phyloP scores from a whole-genome alignment of 192 early-diverging fungal genomes.

The Hyaloraphidium curvatum region DNA sequence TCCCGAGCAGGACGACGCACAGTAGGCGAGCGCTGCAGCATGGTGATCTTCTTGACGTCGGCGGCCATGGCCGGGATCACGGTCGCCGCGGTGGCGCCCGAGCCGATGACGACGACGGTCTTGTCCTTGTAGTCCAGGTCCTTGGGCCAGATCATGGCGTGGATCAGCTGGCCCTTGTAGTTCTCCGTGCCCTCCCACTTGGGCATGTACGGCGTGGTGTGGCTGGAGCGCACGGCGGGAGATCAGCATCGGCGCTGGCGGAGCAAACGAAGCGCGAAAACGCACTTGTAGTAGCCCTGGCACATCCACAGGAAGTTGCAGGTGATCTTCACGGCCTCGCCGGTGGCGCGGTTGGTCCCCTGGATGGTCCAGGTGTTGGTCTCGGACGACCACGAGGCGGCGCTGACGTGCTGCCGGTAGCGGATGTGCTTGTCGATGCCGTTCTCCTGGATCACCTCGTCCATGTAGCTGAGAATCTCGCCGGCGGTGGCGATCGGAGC shows the following conservation, averaged over 20 bases:
- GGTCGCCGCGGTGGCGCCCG: neutral
- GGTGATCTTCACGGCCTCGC: neutral
- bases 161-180: neutral
- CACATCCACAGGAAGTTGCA: neutral
- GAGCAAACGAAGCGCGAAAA: too few species aligned
- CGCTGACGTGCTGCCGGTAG: neutral
- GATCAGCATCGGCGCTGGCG: too few species aligned
- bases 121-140: neutral
- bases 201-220: neutral
- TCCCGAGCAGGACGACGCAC: neutral
- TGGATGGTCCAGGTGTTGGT: neutral
- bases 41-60: neutral
- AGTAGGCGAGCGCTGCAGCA: neutral
- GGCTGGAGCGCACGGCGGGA: neutral
- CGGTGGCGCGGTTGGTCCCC: neutral
- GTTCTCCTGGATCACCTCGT: neutral
- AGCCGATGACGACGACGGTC: neutral
- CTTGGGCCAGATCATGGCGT: neutral
- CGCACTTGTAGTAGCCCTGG: too few species aligned
- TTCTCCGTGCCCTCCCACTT: neutral
- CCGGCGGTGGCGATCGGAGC: neutral
- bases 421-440: neutral
- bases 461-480: neutral
- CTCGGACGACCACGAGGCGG: neutral
- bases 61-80: neutral